Base-by-base conservation (phyloP, 306 rosid genomes). In the Prunus kanzakura region DNA sequence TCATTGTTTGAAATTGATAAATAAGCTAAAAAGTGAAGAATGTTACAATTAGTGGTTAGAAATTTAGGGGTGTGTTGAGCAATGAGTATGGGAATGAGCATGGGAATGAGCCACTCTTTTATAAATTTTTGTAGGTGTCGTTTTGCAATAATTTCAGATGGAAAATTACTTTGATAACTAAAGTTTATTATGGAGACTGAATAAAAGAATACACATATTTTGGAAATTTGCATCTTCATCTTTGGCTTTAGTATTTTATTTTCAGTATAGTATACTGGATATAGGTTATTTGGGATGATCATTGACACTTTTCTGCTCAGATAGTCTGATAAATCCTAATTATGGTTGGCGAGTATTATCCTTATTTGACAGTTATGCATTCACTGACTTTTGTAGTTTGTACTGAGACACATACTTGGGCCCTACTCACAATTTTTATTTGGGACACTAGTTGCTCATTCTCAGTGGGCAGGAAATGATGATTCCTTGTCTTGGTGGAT, bases 321-420 rank as follows among this genome's bases (percentile, higher is more conserved):
- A 51, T 6, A 29, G 47, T 54, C 29, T 71, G 27, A 13, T 12
- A 50, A n/a, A 56, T 72, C 54, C 30, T 10, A 41, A 64, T 35
- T 8, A 13, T 71, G 50, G 16, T 11, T 52, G 15, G 61, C 62
- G 27, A 58, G 46, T 14, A 11, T 47, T 27, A 11, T 8, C 9
- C 32, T 49, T n/a, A 20, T 9, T 18, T 23, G 16, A 50, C 25
- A 49, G n/a, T 43, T 51, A 45, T 62, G 32, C 73, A 30, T 54
- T 38, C 50, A 64, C 47, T 51, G 61, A 29, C 15, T 61, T 41
- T 64, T 29, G 29, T 61, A 2, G 51, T 58, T 41, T 47, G 41
- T 68, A 38, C 32, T 20, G 47, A 61, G 60, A 64, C 54, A 58
- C 55, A 55, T 49, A n/a, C 80, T 74, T 75, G 76, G 47, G 67